phyloP scores from a whole-genome alignment of 1,284 basidiomycete species.

The Pyrrhoderma lamaoense region DNA sequence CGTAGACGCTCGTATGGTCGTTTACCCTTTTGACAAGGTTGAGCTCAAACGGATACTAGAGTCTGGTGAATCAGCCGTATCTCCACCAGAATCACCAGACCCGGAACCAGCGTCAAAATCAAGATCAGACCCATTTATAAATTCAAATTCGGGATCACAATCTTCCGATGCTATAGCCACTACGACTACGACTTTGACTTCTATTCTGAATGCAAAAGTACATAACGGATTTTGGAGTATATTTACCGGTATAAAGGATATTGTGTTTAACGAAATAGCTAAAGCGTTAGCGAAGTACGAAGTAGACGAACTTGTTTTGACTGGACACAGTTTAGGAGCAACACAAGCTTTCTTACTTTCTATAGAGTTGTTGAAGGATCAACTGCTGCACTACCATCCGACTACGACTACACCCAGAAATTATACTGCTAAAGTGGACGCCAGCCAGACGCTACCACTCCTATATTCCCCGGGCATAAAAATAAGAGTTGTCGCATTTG shows the following conservation, averaged over 20 bases:
- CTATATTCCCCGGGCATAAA: neutral
- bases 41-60: no score
- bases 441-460: constrained; percentile 6
- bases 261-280: constrained; percentile 28
- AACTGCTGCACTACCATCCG: constrained; percentile 23
- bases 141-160: no score
- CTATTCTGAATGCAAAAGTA: constrained; percentile 22
- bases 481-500: constrained; percentile 42
- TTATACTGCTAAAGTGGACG: neutral
- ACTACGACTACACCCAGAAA: neutral
- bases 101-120: no score
- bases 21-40: neutral
- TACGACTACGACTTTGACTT: no score
- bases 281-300: constrained; percentile 22
- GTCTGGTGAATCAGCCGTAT: no score
- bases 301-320: constrained; percentile 38
- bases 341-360: constrained; percentile 40
- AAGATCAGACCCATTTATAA: no score
- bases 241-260: constrained; percentile 35
- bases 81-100: no score
- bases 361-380: constrained; percentile 34
- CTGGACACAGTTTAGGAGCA: constrained; percentile 47
- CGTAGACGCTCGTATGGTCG: constrained; percentile 14
- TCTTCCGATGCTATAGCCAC: no score
- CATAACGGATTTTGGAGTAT: constrained; percentile 49